Percentiles rank a stretch among this genome's conserved stretches.
These are phyloP conservation scores for Penicillium alfredii DNA, from an alignment of 495 filamentous ascomycete genomes.

Conservation along the genomic window DNA sequence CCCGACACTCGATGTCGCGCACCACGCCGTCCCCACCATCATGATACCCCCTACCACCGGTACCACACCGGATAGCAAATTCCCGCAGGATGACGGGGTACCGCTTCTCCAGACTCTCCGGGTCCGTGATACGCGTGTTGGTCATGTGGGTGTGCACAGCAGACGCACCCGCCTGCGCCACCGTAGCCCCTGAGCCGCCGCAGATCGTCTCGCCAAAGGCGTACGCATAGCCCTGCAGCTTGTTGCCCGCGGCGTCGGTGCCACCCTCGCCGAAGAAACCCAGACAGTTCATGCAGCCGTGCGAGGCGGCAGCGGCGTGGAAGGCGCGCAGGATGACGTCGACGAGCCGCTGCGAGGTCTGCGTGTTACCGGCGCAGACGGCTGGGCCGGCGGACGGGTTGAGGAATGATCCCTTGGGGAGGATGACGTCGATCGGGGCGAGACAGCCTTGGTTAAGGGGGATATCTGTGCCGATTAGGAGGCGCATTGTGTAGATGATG, in stretches of 20 bases:
- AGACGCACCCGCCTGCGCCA: constrained; percentile 72
- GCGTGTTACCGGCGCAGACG: constrained; percentile 72
- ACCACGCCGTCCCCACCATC: constrained; percentile 32
- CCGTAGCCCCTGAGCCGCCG: constrained; percentile 78
- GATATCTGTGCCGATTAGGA: constrained; percentile 81
- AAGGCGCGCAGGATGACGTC: constrained; percentile 87
- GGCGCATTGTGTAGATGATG: constrained; percentile 69
- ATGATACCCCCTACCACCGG: constrained; percentile 31
- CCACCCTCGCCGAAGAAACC: constrained; percentile 38
- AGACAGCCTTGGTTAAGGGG: constrained; percentile 93
- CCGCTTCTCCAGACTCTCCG: constrained; percentile 84
- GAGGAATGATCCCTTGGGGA: constrained; percentile 72
- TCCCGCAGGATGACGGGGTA: constrained; percentile 81
- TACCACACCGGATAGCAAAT: constrained; percentile 74
- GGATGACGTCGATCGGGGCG: constrained; percentile 71
- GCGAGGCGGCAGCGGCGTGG: constrained; percentile 74
- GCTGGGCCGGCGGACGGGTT: constrained; percentile 76
- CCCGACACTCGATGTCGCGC: constrained; percentile 26
- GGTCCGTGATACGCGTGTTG: constrained; percentile 91
- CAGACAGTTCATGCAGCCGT: constrained; percentile 82
- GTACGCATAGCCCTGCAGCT: constrained; percentile 70
- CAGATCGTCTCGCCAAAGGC: constrained; percentile 94
- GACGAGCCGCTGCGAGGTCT: constrained; percentile 77
- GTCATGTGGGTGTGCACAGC: constrained; percentile 96
- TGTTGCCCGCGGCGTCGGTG: constrained; percentile 19